phyloP scores from a whole-genome alignment of 2,329 filamentous ascomycete genomes.

The Fusarium nanum region DNA sequence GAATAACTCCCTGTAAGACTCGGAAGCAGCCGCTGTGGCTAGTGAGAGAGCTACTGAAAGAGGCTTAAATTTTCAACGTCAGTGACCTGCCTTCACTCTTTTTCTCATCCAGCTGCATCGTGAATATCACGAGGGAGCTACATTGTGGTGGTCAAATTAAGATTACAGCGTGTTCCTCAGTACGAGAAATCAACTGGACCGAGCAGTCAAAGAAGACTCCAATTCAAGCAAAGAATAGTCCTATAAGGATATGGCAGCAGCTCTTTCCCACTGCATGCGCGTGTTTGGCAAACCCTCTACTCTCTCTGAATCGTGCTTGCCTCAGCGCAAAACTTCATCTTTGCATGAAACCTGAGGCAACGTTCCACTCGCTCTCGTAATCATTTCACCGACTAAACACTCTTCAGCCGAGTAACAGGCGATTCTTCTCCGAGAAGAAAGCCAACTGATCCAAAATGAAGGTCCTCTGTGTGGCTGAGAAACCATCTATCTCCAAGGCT shows the following conservation, averaged over 20 bases:
- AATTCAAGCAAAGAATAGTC: not conserved
- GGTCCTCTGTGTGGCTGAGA: slow-evolving; percentile 68
- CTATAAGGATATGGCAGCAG: slow-evolving; percentile 24
- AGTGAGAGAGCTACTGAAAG: slow-evolving; percentile 29
- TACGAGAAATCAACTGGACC: not conserved
- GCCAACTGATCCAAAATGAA: slow-evolving; percentile 53
- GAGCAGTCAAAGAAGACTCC: not conserved
- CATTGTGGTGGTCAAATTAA: slow-evolving; percentile 1
- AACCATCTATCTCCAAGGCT: slow-evolving; percentile 95
- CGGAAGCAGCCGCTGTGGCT: slow-evolving; percentile 45
- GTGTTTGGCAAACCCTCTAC: slow-evolving; percentile 8
- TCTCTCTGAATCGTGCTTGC: slow-evolving; percentile 28
- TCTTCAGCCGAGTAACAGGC: not conserved
- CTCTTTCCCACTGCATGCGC: slow-evolving; percentile 15
- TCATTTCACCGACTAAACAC: not conserved
- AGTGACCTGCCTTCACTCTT: not conserved
- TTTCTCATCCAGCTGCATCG: slow-evolving; percentile 7
- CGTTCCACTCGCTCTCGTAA: slow-evolving; percentile 14
- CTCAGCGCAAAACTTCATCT: slow-evolving; percentile 15
- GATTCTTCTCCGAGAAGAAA: not conserved
- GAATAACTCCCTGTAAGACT: slow-evolving; percentile 7
- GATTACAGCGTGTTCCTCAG: not conserved
- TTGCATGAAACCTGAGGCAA: slow-evolving; percentile 28
- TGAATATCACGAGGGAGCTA: slow-evolving; percentile 19
- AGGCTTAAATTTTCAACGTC: slow-evolving; percentile 29